These are phyloP conservation scores for Cercospora zeae-maydis DNA, from an alignment of 2,329 filamentous ascomycete species.

Conservation along the genomic window DNA sequence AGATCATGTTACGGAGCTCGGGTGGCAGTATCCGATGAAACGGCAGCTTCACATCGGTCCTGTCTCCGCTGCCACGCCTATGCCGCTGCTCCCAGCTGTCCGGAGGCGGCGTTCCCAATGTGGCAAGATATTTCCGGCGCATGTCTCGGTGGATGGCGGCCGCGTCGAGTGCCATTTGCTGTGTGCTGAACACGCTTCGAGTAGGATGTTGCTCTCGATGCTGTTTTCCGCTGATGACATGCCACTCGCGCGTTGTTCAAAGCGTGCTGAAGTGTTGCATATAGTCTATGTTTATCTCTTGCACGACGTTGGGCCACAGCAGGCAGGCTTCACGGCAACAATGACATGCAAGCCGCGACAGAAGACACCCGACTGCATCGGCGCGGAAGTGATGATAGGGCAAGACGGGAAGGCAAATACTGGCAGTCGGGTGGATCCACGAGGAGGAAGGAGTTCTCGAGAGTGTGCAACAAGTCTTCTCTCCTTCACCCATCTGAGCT, in stretches of 20 bases:
- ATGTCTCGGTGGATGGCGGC: neutral
- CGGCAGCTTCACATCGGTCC: neutral
- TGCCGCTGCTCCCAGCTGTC: too few relatives aligned
- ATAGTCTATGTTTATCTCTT: neutral
- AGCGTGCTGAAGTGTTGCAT: neutral
- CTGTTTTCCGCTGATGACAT: neutral
- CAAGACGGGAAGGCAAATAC: neutral
- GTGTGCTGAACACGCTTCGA: neutral
- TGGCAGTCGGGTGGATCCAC: neutral
- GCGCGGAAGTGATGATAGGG: neutral
- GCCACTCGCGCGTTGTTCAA: neutral
- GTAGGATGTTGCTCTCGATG: neutral
- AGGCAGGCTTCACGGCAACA: neutral
- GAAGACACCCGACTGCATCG: neutral
- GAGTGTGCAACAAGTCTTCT: too few relatives aligned
- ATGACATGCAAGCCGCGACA: neutral
- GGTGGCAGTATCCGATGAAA: neutral
- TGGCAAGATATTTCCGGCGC: too few relatives aligned
- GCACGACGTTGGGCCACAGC: neutral
- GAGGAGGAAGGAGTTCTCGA: too few relatives aligned
- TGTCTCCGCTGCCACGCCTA: neutral
- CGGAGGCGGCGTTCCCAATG: too few relatives aligned
- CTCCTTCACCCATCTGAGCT: too few relatives aligned
- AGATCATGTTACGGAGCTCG: neutral
- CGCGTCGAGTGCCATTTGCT: neutral